Base-by-base conservation (phyloP, 2,329 filamentous ascomycete genomes). In the Talaromyces sp. region DNA sequence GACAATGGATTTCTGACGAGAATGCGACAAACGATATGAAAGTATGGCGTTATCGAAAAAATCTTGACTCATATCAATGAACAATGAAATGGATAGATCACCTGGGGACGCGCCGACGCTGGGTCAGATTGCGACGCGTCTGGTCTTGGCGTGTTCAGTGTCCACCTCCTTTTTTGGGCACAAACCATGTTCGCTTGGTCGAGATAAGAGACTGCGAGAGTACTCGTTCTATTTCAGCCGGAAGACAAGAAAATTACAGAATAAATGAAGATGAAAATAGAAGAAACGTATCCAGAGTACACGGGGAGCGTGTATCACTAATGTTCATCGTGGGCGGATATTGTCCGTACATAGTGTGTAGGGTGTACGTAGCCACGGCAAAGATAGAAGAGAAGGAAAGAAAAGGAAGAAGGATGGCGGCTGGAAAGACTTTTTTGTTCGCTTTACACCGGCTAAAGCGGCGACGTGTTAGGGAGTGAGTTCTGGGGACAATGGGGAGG, bases 361-460 rank as follows among this genome's bases (percentile, higher is more conserved):
- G 13, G 31, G 1, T 19, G 27, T 49, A 10, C n/a, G 16, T 19
- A 22, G 31, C 19, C 50, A n/a, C 14, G 3, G 10, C 13, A 31
- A 14, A 59, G 56, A 8, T 1, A 59, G 22, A 39, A 7, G 24
- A 19, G 45, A 62, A 52, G 45, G 22, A 33, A 57, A 41, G 59
- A 59, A 66, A 69, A 63, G 62, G 65, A 70, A 68, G 64, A 67
- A 62, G 52, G 66, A 60, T 67, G 68, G 60, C 66, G 47, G 54
- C 56, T 64, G 62, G 65, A 65, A 66, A 69, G 69, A 63, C 70
- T 72, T 69, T 75, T 76, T 76, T 76, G 72, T 73, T 76, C 73
- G 70, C 67, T 73, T 73, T 71, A 69, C 69, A 67, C 70, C 65
- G 50, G 63, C 68, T 73, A 75, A 76, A 77, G 75, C 75, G 72